These are phyloP conservation scores for Baorangia bicolor DNA, from an alignment of 768 basidiomycete species.

Conservation along the genomic window DNA sequence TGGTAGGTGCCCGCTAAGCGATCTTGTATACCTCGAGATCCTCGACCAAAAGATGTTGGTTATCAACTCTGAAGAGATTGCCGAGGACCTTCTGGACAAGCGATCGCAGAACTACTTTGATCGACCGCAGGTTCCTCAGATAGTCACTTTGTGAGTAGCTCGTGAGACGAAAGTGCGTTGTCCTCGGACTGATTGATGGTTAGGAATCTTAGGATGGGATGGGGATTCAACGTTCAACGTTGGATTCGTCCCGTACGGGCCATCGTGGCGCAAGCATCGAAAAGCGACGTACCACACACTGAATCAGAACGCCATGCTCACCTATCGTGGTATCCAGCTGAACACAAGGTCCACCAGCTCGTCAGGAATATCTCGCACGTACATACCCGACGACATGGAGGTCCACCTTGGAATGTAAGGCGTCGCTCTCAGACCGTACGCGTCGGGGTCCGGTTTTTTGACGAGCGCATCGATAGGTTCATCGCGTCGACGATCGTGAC, in stretches of 20 bases:
- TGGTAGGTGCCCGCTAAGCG: slow-evolving; percentile 32
- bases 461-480: slow-evolving; percentile 14
- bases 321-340: slow-evolving; percentile 34
- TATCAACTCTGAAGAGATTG: slow-evolving; percentile 25
- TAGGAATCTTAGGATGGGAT: slow-evolving; percentile 41
- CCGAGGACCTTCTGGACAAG: slow-evolving; percentile 30
- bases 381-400: slow-evolving; percentile 27
- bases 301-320: slow-evolving; percentile 27
- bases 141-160: slow-evolving; percentile 21
- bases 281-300: slow-evolving; percentile 39
- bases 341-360: slow-evolving; percentile 32
- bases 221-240: no score
- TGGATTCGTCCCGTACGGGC: slow-evolving; percentile 36
- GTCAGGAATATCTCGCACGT: slow-evolving; percentile 27
- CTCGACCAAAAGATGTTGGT: slow-evolving; percentile 22
- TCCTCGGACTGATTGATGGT: background rate
- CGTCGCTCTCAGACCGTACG: background rate
- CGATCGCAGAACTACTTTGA: slow-evolving; percentile 30
- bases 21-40: slow-evolving; percentile 29
- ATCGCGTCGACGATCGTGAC: slow-evolving; percentile 33
- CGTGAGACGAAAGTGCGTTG: background rate
- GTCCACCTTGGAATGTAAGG: slow-evolving; percentile 22
- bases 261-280: slow-evolving; percentile 38
- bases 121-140: slow-evolving; percentile 24
- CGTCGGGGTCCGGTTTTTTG: background rate